Conservation (phyloP, 2,329 filamentous ascomycete genomes). For the Laburnicola sp. region DNA sequence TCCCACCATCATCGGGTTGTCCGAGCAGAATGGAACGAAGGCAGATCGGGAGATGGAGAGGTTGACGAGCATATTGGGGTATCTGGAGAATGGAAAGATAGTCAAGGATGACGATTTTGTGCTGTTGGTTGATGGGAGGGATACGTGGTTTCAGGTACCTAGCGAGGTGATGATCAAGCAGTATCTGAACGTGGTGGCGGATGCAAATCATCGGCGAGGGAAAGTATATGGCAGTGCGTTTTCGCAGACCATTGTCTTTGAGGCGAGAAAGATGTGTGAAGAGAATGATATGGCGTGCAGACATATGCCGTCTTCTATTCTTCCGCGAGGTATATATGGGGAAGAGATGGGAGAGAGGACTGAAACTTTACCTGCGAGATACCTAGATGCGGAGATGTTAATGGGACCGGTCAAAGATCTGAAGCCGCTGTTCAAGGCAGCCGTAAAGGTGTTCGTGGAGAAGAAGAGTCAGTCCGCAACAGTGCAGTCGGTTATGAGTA, state of each 20-base stretch:
- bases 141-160: slow-evolving; percentile 68
- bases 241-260: slow-evolving; percentile 60
- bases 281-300: slow-evolving; percentile 56
- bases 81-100: slow-evolving; percentile 52
- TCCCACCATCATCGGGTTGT: slow-evolving; percentile 57
- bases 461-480: slow-evolving; percentile 34
- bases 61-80: slow-evolving; percentile 52
- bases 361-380: slow-evolving; percentile 42
- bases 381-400: slow-evolving; percentile 53
- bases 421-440: slow-evolving; percentile 50
- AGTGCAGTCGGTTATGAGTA: slow-evolving; percentile 53
- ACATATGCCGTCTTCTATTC: slow-evolving; percentile 55
- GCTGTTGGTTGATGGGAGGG: slow-evolving; percentile 65
- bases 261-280: slow-evolving; percentile 58
- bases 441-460: slow-evolving; percentile 44
- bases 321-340: slow-evolving; percentile 56
- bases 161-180: slow-evolving; percentile 64
- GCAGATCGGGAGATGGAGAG: slow-evolving; percentile 50
- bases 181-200: slow-evolving; percentile 60
- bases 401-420: slow-evolving; percentile 58
- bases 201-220: slow-evolving; percentile 57
- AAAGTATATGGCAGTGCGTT: slow-evolving; percentile 54
- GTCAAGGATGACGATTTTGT: slow-evolving; percentile 63
- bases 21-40: slow-evolving; percentile 25
- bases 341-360: slow-evolving; percentile 45